Base-by-base conservation (phyloP, 1,139 yeast species). In the Pichia cactophila region DNA sequence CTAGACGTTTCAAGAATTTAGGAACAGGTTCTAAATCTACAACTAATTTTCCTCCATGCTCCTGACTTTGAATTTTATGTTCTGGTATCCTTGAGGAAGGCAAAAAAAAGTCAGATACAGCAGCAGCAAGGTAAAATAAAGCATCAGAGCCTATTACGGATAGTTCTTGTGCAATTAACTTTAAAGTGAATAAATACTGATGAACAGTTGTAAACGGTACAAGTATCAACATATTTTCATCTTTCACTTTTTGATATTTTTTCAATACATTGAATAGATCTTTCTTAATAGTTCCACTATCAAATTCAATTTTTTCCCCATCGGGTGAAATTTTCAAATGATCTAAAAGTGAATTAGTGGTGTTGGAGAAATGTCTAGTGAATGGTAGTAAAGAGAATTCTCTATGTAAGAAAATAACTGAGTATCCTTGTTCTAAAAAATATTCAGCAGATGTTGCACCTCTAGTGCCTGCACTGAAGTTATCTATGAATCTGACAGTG, bases 401-500 rank as follows among this genome's bases (percentile, higher is more conserved):
- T 43, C 99, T 74, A 65, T 92, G 96, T 47, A 94, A 69, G 61
- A 92, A 92, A 39, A 92, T 83, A 42, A 92, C 98, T 5, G 96
- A 94, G 62, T 92, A 92, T 1, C 88, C 96, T 50, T 79, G 73
- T 53, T 84, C 86, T 50, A 94, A 70, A 58, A 92, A 87, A 64
- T 87, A 84, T 66, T 92, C 98, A 5, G 97, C 96, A 38, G 95
- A 83, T 0, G 96, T 83, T 10, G 98, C 95, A 49, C 98, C 98
- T 67, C 99, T 78, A 1, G 97, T 92, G 26, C 98, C 98, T 29
- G 97, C 97, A 58, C 95, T 84, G 66, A 94, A 94, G 64, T 92
- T 92, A 66, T 92, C 99, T 62, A 92, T 89, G 67, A 92, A 92
- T 51, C 99, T 69, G 16, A 92, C 98, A 0, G 98, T 94, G 62